A percentile compares a stretch with the other conserved stretches of the same genome.
Conservation (phyloP, 2,329 filamentous ascomycete genomes). For the Aureobasidium lini region DNA sequence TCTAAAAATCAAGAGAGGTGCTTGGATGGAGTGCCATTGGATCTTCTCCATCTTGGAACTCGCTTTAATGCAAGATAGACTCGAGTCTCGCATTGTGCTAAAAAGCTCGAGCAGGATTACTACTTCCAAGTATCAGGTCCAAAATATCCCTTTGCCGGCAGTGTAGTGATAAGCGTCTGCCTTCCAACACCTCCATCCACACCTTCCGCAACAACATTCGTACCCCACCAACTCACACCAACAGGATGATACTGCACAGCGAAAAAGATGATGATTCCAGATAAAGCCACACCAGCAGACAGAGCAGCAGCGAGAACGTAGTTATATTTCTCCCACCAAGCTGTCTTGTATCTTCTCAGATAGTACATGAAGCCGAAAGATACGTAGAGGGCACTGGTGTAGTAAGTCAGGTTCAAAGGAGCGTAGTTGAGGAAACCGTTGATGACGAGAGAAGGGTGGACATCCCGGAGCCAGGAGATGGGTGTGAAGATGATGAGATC, state of each 20-base stretch:
- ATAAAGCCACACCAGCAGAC: slow-evolving; percentile 35
- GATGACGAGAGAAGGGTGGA: slow-evolving; percentile 15
- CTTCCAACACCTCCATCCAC: slow-evolving; percentile 13
- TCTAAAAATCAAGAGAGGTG: too few relatives aligned
- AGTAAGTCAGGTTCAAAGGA: slow-evolving; percentile 15
- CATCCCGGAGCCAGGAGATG: neutral
- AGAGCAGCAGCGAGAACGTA: slow-evolving; percentile 38
- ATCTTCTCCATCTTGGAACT: too few relatives aligned
- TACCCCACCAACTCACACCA: slow-evolving; percentile 77
- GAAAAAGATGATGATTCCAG: slow-evolving; percentile 39
- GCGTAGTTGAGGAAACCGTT: slow-evolving; percentile 14
- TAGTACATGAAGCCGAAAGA: slow-evolving; percentile 62
- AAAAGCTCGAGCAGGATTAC: too few relatives aligned
- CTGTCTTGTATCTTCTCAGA: slow-evolving; percentile 57
- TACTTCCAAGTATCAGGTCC: neutral
- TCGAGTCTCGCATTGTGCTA: too few relatives aligned
- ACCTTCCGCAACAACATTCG: slow-evolving; percentile 48
- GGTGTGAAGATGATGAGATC: slow-evolving; percentile 69
- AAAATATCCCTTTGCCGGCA: slow-evolving; percentile 1
- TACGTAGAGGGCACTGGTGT: slow-evolving; percentile 15
- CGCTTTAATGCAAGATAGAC: too few relatives aligned
- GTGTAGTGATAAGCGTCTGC: neutral
- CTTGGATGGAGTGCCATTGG: too few relatives aligned
- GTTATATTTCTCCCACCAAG: slow-evolving; percentile 86
- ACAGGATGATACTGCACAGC: slow-evolving; percentile 48